Percentiles rank a stretch among this genome's conserved stretches.
Conservation (phyloP, 1,284 basidiomycete species). For the Inonotus hispidus region DNA sequence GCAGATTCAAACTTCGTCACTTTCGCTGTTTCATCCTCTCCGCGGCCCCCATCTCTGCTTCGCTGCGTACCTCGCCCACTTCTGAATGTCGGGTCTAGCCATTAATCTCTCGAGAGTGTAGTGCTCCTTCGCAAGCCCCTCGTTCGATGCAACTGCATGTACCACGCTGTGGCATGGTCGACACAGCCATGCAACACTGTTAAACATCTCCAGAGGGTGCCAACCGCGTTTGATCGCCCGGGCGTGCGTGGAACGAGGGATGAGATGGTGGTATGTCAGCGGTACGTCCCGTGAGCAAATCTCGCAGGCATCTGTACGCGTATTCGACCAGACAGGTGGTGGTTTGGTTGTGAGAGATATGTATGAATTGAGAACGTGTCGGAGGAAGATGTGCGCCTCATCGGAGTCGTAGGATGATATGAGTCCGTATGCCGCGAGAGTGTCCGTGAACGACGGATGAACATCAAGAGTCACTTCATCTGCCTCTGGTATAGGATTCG, state of each 20-base stretch:
- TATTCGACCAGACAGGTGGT: conserved; percentile 46
- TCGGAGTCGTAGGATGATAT: conserved; percentile 32
- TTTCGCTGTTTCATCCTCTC: too few species aligned
- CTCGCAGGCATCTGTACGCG: conserved; percentile 47
- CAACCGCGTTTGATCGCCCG: conserved; percentile 50
- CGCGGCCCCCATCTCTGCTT: conserved; percentile 42
- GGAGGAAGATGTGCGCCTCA: conserved; percentile 34
- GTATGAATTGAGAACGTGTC: conserved; percentile 37
- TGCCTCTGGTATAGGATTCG: conserved; percentile 27
- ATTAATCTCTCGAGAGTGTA: conserved; percentile 46
- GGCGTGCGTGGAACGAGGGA: conserved; percentile 45
- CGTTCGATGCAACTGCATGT: conserved; percentile 43
- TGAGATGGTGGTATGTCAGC: conserved; percentile 55
- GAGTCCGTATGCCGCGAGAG: conserved; percentile 43
- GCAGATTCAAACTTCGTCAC: too few species aligned
- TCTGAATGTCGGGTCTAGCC: conserved; percentile 46
- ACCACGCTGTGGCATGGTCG: conserved; percentile 48
- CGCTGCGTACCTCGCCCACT: conserved; percentile 47
- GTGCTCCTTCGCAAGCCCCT: conserved; percentile 43
- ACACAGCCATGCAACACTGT: conserved; percentile 55
- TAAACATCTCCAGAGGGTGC: conserved; percentile 46
- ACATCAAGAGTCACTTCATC: conserved; percentile 35
- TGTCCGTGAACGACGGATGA: conserved; percentile 38
- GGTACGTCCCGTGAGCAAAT: conserved; percentile 49
- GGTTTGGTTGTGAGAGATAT: conserved; percentile 35